Conservation (phyloP, 805 yeast genomes). For the Candida parachauliodes region DNA sequence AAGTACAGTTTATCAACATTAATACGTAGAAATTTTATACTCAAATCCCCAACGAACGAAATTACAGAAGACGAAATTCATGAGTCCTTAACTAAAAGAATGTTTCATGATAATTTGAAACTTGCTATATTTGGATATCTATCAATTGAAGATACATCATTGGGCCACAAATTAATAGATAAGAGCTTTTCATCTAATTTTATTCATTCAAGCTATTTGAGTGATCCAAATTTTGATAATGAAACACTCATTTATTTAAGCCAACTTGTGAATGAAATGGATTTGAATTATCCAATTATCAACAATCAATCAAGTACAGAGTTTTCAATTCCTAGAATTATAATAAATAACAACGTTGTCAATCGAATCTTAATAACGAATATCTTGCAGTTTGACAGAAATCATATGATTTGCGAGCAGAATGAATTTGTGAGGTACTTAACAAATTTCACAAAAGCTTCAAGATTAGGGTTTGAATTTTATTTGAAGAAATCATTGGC, state of each 20-base stretch:
- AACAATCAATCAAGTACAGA: background rate
- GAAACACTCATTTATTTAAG: background rate
- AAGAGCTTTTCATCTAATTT: background rate
- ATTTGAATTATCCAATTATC: background rate
- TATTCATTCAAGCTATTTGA: background rate
- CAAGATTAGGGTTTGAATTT: background rate
- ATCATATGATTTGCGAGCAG: too few relatives aligned
- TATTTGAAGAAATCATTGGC: constrained; percentile 2
- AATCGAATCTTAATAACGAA: background rate
- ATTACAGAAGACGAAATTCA: too few relatives aligned
- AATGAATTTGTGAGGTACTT: background rate
- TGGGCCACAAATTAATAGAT: background rate
- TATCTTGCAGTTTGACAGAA: background rate
- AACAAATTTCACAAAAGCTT: background rate
- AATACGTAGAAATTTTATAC: constrained; percentile 1
- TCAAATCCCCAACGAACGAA: background rate
- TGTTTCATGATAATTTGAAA: background rate
- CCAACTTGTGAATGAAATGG: background rate
- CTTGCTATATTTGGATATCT: constrained; percentile 2
- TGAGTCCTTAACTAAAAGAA: too few relatives aligned
- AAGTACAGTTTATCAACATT: background rate
- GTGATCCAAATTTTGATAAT: background rate
- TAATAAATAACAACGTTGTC: constrained; percentile 1
- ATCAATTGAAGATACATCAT: background rate
- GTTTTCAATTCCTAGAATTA: constrained; percentile 1